Evolutionary conservation across 2,329 filamentous ascomycete species (phyloP).

Genomic region (Botrytis pseudocinerea): DNA sequence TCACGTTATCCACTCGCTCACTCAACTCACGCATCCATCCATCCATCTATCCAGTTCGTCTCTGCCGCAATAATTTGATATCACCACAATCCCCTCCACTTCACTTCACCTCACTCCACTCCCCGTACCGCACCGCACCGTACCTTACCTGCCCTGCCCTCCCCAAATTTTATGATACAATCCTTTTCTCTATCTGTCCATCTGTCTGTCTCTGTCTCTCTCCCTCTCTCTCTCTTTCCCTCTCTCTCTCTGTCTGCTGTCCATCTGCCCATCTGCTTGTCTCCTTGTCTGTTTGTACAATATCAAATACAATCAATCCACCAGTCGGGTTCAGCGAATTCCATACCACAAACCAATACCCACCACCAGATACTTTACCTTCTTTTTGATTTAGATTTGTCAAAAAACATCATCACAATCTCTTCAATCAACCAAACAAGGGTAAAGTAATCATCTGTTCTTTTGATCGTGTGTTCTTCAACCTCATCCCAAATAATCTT

Average conservation of each 20-base stretch:
- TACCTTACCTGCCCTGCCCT: background rate
- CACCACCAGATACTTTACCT: background rate
- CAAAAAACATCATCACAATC: background rate
- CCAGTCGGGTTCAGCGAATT: constrained; percentile 5
- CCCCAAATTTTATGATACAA: background rate
- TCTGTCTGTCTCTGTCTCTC: background rate
- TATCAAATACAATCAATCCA: background rate
- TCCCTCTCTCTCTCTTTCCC: background rate
- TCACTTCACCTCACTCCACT: background rate
- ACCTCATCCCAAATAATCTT: background rate
- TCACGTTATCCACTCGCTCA: background rate
- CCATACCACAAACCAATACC: background rate
- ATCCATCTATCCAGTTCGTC: background rate
- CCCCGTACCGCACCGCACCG: too few relatives aligned
- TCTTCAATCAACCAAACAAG: background rate
- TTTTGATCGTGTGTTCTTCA: background rate
- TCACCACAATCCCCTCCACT: background rate
- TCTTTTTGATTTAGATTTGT: background rate
- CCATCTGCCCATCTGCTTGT: background rate
- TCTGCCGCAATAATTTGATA: background rate
- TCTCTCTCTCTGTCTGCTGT: background rate
- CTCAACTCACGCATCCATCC: background rate
- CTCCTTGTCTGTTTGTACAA: background rate
- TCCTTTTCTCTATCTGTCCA: background rate
- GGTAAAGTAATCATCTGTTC: background rate